phyloP scores from a whole-genome alignment of 176 grass and related monocot species.

The Oryza brachyantha region DNA sequence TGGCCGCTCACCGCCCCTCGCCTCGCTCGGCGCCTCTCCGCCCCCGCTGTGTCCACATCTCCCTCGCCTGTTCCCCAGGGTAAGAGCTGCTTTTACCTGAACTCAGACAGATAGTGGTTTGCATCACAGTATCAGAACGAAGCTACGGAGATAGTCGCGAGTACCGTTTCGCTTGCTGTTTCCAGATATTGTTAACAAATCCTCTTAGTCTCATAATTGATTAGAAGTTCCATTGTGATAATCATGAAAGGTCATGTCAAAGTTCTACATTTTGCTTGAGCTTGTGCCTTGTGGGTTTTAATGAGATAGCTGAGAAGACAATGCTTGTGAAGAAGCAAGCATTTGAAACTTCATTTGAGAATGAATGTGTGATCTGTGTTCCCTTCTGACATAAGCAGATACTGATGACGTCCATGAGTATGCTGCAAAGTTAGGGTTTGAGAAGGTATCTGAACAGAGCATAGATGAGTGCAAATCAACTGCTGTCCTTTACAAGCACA shows the following conservation, averaged over 20 bases:
- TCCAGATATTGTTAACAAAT: neutral
- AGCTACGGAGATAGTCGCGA: neutral
- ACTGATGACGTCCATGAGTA: constrained; percentile 68
- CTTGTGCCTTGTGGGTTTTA: neutral
- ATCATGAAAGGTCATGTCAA: neutral
- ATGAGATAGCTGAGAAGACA: neutral
- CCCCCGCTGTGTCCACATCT: constrained; percentile 75
- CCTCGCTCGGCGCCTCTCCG: constrained; percentile 36
- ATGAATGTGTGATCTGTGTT: constrained; percentile 32
- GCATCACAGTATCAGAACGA: neutral
- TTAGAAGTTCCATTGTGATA: neutral
- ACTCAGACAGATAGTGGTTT: neutral
- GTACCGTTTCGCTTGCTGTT: constrained; percentile 10
- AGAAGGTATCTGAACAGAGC: constrained; percentile 79
- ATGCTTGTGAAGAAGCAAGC: neutral
- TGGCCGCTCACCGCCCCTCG: constrained; percentile 23
- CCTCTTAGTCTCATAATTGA: neutral
- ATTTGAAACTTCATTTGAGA: neutral
- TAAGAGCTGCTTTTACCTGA: constrained; percentile 18
- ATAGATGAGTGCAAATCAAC: constrained; percentile 95
- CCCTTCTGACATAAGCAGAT: constrained; percentile 38
- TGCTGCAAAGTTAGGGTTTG: constrained; percentile 75
- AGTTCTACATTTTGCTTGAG: constrained; percentile 5
- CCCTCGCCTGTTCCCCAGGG: constrained; percentile 64
- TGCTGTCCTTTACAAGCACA: constrained; percentile 91